A percentile compares a stretch with the other conserved stretches of the same genome.
phyloP scores from a whole-genome alignment of 2,329 filamentous ascomycete species.

The Talaromyces sp. region DNA sequence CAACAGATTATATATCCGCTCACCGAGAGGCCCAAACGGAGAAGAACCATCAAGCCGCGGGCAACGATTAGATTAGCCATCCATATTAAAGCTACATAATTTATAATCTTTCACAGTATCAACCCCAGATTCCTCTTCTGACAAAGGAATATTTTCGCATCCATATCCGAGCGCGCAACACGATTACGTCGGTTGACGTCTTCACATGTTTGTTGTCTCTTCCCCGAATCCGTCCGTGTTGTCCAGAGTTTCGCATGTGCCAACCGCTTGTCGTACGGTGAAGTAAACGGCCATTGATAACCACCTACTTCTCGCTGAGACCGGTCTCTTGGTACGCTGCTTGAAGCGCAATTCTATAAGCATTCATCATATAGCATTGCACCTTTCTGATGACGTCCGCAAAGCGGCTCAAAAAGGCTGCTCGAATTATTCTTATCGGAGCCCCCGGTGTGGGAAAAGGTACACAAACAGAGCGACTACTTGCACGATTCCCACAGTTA shows the following conservation, averaged over 20 bases:
- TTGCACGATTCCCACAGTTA: slow-evolving; percentile 81
- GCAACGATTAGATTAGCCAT: not conserved
- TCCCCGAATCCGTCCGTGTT: slow-evolving; percentile 2
- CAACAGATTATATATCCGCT: slow-evolving; percentile 7
- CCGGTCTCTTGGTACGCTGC: not conserved
- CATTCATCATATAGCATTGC: not conserved
- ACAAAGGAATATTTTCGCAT: not conserved
- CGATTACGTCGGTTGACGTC: not conserved
- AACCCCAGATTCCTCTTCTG: not conserved
- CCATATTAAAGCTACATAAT: not conserved
- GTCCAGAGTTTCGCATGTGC: slow-evolving; percentile 1
- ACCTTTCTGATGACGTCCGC: slow-evolving; percentile 28
- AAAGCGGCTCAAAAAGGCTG: slow-evolving; percentile 68
- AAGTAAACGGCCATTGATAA: not conserved
- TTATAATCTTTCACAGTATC: not conserved
- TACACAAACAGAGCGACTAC: slow-evolving; percentile 86
- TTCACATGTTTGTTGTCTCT: slow-evolving; percentile 11
- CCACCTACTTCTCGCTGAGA: not conserved
- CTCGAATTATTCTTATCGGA: slow-evolving; percentile 89
- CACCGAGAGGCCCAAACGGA: slow-evolving; percentile 13
- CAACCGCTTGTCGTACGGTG: not conserved
- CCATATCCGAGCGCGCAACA: not conserved
- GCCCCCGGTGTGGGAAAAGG: slow-evolving; percentile 97
- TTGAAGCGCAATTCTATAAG: too few species aligned
- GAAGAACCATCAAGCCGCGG: not conserved